Conservation (phyloP, 345 rosid genomes). For the Passiflora organensis region DNA sequence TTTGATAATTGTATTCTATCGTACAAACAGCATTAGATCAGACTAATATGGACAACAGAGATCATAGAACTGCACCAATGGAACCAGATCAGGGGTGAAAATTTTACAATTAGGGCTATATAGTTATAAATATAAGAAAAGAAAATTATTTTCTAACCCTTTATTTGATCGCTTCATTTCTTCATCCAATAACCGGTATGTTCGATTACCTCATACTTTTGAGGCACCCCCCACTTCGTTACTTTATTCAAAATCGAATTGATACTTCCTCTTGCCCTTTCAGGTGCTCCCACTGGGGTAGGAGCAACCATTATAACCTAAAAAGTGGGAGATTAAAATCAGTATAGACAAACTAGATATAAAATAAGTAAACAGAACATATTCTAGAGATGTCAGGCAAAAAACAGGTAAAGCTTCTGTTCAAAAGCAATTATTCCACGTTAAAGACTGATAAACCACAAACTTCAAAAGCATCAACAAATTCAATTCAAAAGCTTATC, state of each 20-base stretch:
- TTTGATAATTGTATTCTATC: background rate
- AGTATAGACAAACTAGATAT: background rate
- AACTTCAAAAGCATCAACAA: too few relatives aligned
- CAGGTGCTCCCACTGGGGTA: slow-evolving; percentile 58
- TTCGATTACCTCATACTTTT: background rate
- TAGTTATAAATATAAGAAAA: too few relatives aligned
- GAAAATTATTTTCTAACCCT: too few relatives aligned
- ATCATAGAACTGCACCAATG: background rate
- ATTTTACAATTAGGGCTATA: slow-evolving; percentile 17
- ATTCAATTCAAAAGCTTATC: too few relatives aligned
- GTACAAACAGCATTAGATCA: background rate
- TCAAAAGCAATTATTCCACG: too few relatives aligned
- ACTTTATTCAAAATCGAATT: background rate
- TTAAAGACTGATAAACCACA: too few relatives aligned
- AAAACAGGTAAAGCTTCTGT: background rate
- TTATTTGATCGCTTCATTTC: slow-evolving; percentile 21
- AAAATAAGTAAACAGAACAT: background rate
- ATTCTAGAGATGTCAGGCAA: too few relatives aligned
- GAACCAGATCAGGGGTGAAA: slow-evolving; percentile 6
- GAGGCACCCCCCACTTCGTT: too few relatives aligned
- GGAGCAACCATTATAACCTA: slow-evolving; percentile 57
- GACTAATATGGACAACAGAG: too few relatives aligned
- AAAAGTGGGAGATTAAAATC: background rate
- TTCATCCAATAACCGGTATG: background rate
- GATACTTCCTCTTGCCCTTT: slow-evolving; percentile 14